Base-by-base conservation (phyloP, 192 early-diverging fungal genomes). In the Entomortierella parvispora region DNA sequence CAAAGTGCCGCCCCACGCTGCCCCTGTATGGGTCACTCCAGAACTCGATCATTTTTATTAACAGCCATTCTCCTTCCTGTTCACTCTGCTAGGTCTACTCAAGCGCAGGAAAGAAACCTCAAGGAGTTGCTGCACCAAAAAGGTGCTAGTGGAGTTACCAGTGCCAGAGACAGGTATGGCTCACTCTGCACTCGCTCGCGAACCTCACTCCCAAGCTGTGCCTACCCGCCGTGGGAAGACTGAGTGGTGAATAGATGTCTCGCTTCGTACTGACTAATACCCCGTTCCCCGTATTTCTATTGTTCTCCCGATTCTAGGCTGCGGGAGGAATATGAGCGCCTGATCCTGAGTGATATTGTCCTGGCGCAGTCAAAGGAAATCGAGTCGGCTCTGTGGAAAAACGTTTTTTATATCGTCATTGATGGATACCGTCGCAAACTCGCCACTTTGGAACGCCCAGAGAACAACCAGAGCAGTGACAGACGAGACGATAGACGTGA, bases 361-460 rank as follows among this genome's bases (percentile, higher is more conserved):
- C 80, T 79, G 20, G 78, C 83, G 26, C 79, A 82, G 37, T 68
- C 79, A 6, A 85, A 81, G 68, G 84, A 85, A 31, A 68, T 85
- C 43, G 81, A 85, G 47, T 68, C 66, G 18, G 71, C 64, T 10
- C 37, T 85, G 34, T 85, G 84, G 84, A 85, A 85, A 47, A 71
- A 81, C 40, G 84, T 85, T 28, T 83, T 81, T 43, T 85, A 85
- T 50, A 83, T 78, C 12, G 80, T 81, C 33, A 85, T 85, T 54
- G 84, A 85, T 31, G 84, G 82, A 12, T 85, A 77, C 48, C 79
- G 84, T 25, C 80, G 74, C 52, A 77, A 62, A 50, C 67, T 84
- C 26, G 62, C 79, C 26, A 52, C 67, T 9, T 71, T 83, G 43
- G 46, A 53, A n/a, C 51, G 61, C 14, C 60, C 59, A 1, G 69